These are phyloP conservation scores for Lithohypha guttulata DNA, from an alignment of 2,329 filamentous ascomycete genomes.

Conservation along the genomic window DNA sequence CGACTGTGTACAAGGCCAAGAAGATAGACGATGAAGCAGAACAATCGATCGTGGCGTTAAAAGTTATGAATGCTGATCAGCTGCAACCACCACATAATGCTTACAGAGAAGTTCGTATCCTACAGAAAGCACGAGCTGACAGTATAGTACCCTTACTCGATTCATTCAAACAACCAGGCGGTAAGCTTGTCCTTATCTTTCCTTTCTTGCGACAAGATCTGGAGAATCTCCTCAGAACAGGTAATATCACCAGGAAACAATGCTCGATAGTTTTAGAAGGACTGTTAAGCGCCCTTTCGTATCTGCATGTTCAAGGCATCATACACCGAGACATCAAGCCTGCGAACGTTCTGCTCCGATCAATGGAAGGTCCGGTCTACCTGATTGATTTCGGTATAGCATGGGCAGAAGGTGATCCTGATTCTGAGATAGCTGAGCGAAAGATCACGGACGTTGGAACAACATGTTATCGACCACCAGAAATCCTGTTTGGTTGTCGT, in stretches of 20 bases:
- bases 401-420: constrained; percentile 54
- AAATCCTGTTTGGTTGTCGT: constrained; percentile 75
- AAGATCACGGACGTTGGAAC: constrained; percentile 94
- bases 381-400: constrained; percentile 89
- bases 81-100: constrained; percentile 75
- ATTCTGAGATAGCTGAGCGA: constrained; percentile 50
- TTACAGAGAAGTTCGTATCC: constrained; percentile 64
- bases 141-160: constrained; percentile 59
- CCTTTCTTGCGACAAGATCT: constrained; percentile 72
- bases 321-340: constrained; percentile 94
- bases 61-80: constrained; percentile 67
- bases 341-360: constrained; percentile 67
- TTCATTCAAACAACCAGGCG: constrained; percentile 57
- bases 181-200: constrained; percentile 68
- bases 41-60: constrained; percentile 56
- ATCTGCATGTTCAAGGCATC: constrained; percentile 64
- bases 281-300: constrained; percentile 57
- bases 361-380: constrained; percentile 58
- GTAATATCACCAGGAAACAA: constrained; percentile 26
- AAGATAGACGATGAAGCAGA: constrained; percentile 25
- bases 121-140: constrained; percentile 40
- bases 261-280: constrained; percentile 48
- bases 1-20: constrained; percentile 65
- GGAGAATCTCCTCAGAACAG: constrained; percentile 48
- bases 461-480: constrained; percentile 79